Evolutionary conservation across 169 alveolate species (phyloP).

Genomic region (Eimeria praecox): DNA sequence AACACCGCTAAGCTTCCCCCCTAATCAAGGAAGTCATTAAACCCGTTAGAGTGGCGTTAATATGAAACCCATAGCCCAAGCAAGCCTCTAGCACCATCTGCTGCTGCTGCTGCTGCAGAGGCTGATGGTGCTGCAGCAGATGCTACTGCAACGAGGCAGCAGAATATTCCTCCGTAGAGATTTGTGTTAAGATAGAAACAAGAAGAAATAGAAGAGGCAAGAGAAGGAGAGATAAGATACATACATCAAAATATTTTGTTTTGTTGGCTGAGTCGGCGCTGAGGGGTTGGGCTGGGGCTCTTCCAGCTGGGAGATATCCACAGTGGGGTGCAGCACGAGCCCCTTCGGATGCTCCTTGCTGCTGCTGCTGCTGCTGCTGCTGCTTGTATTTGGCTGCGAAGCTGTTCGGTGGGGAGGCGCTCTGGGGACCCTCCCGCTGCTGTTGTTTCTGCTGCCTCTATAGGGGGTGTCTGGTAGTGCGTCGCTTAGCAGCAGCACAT

Average conservation of each 20-base stretch:
- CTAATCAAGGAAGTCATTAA: no score
- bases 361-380: constrained; percentile 54
- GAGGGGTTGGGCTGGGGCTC: constrained; percentile 62
- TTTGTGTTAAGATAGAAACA: background rate
- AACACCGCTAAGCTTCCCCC: background rate
- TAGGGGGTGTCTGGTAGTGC: constrained; percentile 89
- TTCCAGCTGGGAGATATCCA: constrained; percentile 76
- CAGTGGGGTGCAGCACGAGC: constrained; percentile 82
- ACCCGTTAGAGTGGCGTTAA: no score
- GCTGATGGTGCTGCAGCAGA: background rate
- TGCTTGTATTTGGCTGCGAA: constrained; percentile 48
- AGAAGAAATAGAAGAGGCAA: no score
- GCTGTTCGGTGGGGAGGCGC: constrained; percentile 44
- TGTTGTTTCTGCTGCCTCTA: constrained; percentile 82
- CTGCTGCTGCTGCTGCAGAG: background rate
- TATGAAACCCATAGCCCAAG: no score
- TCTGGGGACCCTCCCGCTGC: constrained; percentile 43
- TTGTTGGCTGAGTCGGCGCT: constrained; percentile 82
- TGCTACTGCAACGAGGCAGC: constrained; percentile 16
- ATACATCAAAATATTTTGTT: constrained; percentile 86
- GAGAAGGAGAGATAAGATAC: constrained; percentile 22
- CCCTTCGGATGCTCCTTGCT: constrained; percentile 24
- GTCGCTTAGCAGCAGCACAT: constrained; percentile 90
- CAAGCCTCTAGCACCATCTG: background rate
- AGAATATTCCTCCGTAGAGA: background rate